Evolutionary conservation across 2,329 filamentous ascomycete genomes (phyloP).

Genomic region (Nannizziopsis arthrosporioides): DNA sequence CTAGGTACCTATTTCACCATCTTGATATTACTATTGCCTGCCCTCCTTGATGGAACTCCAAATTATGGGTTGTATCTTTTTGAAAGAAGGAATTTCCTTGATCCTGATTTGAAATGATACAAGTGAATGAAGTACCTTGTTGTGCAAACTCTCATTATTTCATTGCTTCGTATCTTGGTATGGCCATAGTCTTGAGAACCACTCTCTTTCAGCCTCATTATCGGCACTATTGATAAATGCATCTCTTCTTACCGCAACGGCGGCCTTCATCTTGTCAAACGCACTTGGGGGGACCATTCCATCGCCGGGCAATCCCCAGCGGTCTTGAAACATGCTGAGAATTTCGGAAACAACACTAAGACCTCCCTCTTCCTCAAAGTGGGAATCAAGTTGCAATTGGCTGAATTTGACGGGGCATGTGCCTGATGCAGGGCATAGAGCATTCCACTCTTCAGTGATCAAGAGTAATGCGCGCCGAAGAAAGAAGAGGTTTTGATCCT

Average conservation of each 20-base stretch:
- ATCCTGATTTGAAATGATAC: too few species aligned
- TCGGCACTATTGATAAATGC: conserved; percentile 18
- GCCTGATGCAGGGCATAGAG: conserved; percentile 12
- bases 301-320: conserved; percentile 22
- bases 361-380: conserved; percentile 23
- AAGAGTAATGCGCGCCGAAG: conserved; percentile 24
- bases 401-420: conserved; percentile 20
- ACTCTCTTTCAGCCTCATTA: conserved; percentile 18
- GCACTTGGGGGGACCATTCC: conserved; percentile 24
- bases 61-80: too few species aligned
- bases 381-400: conserved; percentile 18
- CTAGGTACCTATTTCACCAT: too few species aligned
- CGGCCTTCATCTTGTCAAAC: conserved; percentile 18
- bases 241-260: conserved; percentile 17
- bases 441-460: conserved; percentile 18
- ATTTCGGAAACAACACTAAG: conserved; percentile 24
- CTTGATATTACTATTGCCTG: too few species aligned
- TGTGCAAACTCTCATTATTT: too few species aligned
- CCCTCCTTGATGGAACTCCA: too few species aligned
- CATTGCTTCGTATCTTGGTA: conserved; percentile 17
- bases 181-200: conserved; percentile 21
- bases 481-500: conserved; percentile 25
- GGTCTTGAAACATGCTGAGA: conserved; percentile 21
- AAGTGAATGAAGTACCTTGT: too few species aligned
- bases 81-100: too few species aligned